Conservation (phyloP, 108 stramenopile species). For the Nitzschia sp. region DNA sequence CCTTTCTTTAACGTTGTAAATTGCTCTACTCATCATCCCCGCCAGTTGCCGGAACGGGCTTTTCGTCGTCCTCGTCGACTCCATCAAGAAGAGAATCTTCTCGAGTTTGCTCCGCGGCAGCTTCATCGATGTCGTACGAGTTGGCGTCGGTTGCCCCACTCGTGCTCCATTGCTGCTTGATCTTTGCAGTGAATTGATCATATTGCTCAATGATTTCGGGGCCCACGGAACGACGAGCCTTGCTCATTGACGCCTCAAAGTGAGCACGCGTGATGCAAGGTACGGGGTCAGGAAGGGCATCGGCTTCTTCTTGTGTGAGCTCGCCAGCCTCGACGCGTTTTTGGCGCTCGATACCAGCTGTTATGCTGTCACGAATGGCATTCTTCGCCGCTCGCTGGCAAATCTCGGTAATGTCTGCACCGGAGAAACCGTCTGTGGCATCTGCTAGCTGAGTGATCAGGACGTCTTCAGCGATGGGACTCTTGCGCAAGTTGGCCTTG, state of each 20-base stretch:
- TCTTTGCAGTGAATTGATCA: constrained; percentile 85
- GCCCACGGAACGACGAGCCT: constrained; percentile 86
- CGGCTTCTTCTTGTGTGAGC: constrained; percentile 82
- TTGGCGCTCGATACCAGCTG: constrained; percentile 82
- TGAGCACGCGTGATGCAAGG: constrained; percentile 79
- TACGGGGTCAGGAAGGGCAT: constrained; percentile 79
- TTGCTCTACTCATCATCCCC: constrained; percentile 23
- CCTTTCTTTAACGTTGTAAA: no score
- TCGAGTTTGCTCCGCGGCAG: constrained; percentile 74
- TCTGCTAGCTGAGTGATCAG: constrained; percentile 79
- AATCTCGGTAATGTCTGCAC: constrained; percentile 97
- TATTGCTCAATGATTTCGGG: constrained; percentile 88
- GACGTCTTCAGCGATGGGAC: constrained; percentile 83
- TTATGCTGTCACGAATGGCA: constrained; percentile 91
- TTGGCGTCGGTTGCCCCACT: constrained; percentile 47
- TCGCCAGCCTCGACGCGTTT: constrained; percentile 86
- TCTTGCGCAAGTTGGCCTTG: constrained; percentile 96
- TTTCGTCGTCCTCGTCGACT: constrained; percentile 34
- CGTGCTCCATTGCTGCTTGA: constrained; percentile 84
- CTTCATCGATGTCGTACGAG: constrained; percentile 80
- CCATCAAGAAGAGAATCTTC: constrained; percentile 70
- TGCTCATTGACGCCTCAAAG: constrained; percentile 89
- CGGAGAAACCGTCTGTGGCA: constrained; percentile 93
- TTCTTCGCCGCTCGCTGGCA: constrained; percentile 95
- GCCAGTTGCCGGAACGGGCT: constrained; percentile 15